These are phyloP conservation scores for Diaporthe citri DNA, from an alignment of 2,329 filamentous ascomycete species.

Conservation along the genomic window DNA sequence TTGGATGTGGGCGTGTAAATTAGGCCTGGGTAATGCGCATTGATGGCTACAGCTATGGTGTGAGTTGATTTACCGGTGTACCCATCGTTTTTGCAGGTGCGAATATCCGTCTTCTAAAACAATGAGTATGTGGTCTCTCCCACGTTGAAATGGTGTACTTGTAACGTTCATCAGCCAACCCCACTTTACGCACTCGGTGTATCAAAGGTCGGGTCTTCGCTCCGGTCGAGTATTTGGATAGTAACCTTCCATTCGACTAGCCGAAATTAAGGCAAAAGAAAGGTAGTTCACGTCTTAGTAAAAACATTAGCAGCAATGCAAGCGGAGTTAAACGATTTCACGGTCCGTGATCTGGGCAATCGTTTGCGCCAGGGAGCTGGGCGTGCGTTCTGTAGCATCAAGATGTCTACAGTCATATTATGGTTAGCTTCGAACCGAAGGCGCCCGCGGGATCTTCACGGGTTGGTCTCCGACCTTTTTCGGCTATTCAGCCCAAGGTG, in stretches of 20 bases:
- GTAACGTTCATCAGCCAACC: background rate
- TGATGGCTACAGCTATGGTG: too few species aligned
- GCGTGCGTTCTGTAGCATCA: background rate
- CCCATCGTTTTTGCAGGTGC: too few species aligned
- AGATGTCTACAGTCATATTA: background rate
- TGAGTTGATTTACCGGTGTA: too few species aligned
- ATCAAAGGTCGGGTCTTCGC: background rate
- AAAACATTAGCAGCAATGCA: background rate
- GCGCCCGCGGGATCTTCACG: slow-evolving; percentile 85
- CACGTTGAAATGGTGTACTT: background rate
- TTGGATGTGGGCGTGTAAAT: too few species aligned
- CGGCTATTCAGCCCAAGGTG: slow-evolving; percentile 87
- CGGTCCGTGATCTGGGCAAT: background rate
- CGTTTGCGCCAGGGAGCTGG: background rate
- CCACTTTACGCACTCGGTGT: background rate
- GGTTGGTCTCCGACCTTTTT: slow-evolving; percentile 90
- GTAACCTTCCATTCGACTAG: background rate
- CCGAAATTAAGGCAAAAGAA: too few species aligned
- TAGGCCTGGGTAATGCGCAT: too few species aligned
- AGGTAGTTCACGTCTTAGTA: background rate
- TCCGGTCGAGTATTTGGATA: background rate
- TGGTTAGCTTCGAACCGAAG: slow-evolving; percentile 67
- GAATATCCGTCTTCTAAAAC: background rate
- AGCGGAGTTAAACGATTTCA: background rate
- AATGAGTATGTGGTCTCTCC: background rate